These are phyloP conservation scores for Globisporangium nagaii DNA, from an alignment of 352 stramenopile species.

Conservation along the genomic window DNA sequence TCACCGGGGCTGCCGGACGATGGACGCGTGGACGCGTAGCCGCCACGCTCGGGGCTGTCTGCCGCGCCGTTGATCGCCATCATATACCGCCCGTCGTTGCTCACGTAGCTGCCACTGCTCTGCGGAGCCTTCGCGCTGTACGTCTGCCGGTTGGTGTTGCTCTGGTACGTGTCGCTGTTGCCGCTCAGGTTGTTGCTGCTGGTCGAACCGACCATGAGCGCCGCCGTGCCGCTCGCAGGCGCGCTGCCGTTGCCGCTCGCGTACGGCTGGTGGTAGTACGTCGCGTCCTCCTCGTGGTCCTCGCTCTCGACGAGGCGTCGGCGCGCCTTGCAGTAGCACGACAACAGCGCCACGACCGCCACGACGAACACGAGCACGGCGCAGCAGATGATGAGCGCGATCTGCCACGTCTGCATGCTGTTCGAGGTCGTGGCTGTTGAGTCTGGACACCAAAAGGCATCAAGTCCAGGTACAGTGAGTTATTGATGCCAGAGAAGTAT, in stretches of 20 bases:
- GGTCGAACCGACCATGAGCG: background rate
- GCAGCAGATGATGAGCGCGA: constrained; percentile 55
- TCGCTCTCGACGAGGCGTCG: constrained; percentile 48
- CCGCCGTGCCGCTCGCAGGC: background rate
- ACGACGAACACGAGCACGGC: constrained; percentile 43
- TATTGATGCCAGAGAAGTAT: too few relatives aligned
- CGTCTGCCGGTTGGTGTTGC: background rate
- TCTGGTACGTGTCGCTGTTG: background rate
- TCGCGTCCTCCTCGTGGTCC: constrained; percentile 28
- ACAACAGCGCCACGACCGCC: constrained; percentile 40
- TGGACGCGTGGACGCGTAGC: background rate
- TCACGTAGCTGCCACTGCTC: background rate
- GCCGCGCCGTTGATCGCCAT: background rate
- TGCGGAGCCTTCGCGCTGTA: background rate
- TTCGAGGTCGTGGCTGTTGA: constrained; percentile 9
- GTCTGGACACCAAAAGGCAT: background rate
- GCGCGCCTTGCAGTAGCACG: constrained; percentile 52
- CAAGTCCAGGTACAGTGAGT: too few relatives aligned
- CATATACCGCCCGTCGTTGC: constrained; percentile 7
- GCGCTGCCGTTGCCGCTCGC: background rate
- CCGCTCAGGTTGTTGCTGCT: constrained; percentile 3
- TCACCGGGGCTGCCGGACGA: constrained; percentile 8
- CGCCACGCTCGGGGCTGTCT: background rate
- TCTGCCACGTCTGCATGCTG: constrained; percentile 44
- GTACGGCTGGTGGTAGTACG: constrained; percentile 35